Evolutionary conservation across 805 yeast genomes (phyloP), one percentile per base, ranked within the genome.

Genomic region (Ogataea pini): DNA sequence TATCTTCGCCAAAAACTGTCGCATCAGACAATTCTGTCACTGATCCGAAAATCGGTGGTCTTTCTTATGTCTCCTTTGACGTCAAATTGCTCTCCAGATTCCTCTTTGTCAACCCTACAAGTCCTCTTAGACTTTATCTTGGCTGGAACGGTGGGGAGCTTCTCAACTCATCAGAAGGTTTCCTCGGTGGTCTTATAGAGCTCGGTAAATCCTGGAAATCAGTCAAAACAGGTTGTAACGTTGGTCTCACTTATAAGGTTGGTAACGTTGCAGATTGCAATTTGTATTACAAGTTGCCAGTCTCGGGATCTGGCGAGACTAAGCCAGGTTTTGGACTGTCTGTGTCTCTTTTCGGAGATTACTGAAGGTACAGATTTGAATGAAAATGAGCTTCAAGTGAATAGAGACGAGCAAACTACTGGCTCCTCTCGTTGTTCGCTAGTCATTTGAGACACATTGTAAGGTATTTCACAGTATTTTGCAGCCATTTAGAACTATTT

Each of bases 141-240:
- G 85, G 86, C 47, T 62, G 81, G 22, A 78, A 81, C 59, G 82
- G 84, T 36, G 97, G 96, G 1, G 78, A 80, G 46, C 74, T 79
- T 57, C 64, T 63, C 66, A 56, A 59, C 33, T 49, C 50, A 9
- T 54, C 52, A 25, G 56, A 47, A 42, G 61, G 34, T 33, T 18
- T 61, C 22, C 38, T 47, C 12, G 19, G 17, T n/a, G 48, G 47
- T 20, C 31, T 29, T 49, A 52, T 56, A 42, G 59, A 57, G 18
- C 47, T 56, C 31, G 43, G 39, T 5, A 34, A 43, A n/a, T 33
- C 47, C 17, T 45, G 50, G 46, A 42, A 48, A 18, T 33, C 50
- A 2, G 13, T 53, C 14, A 54, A 51, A 16, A 47, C 40, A 16
- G 59, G 60, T 18, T 49, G 56, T 39, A 86, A 87, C 3, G 48